phyloP scores from a whole-genome alignment of 306 rosid genomes.

The Corylus americana region DNA sequence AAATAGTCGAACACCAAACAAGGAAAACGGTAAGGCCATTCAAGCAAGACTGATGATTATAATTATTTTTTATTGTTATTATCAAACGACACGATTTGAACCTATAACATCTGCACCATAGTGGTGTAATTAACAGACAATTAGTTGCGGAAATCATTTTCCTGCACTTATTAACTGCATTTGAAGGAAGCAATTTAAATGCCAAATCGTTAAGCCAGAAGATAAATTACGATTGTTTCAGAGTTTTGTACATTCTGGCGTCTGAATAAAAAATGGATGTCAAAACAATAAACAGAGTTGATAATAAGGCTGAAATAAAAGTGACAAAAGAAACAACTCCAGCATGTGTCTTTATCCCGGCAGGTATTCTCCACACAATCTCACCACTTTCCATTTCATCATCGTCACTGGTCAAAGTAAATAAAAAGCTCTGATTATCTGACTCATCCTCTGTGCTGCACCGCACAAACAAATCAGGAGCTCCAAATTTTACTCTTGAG shows the following conservation, averaged over 20 bases:
- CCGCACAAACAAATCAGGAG: constrained; percentile 59
- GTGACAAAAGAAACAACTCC: constrained; percentile 51
- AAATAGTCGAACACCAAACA: background rate
- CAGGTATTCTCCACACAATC: constrained; percentile 67
- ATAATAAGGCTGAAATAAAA: constrained; percentile 54
- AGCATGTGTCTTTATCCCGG: constrained; percentile 64
- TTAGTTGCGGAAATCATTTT: too few relatives aligned
- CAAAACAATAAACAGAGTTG: constrained; percentile 56
- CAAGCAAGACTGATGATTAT: too few relatives aligned
- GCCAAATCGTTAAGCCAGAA: background rate
- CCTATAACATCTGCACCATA: too few relatives aligned
- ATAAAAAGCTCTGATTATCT: constrained; percentile 44
- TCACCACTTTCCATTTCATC: constrained; percentile 27
- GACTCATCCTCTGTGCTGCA: constrained; percentile 44
- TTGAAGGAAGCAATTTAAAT: background rate
- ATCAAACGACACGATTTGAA: too few relatives aligned
- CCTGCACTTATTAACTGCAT: too few relatives aligned
- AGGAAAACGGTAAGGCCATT: background rate
- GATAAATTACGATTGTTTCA: constrained; percentile 41
- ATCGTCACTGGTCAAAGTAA: constrained; percentile 32
- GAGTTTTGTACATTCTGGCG: constrained; percentile 23
- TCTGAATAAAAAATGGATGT: constrained; percentile 47
- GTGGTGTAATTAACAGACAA: background rate
- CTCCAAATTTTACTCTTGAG: constrained; percentile 52
- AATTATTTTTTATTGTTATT: too few relatives aligned